Evolutionary conservation across 805 yeast species (phyloP), one percentile per base, ranked within the genome.

Genomic region (Candida suzukii): DNA sequence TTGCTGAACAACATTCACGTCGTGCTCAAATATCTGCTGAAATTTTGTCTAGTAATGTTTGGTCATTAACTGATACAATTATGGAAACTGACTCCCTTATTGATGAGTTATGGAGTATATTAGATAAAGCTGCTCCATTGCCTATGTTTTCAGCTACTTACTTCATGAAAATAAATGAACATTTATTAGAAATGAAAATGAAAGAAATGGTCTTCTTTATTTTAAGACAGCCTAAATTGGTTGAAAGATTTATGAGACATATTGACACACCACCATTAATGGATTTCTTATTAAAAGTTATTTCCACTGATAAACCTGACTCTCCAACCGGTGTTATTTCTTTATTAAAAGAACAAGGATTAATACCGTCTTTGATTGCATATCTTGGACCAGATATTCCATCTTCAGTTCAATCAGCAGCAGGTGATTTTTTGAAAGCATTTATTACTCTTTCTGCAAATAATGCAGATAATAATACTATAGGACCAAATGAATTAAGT

Each of bases 401-500:
- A 10, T 74, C 90, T 11, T 75, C 85, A 35, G 80, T 79, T 37
- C 98, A 93, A 60, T 80, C 93, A 16, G 95, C 98, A 0, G 95
- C 95, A 1, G 95, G 96, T 19, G 99, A 93, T 57, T 93, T 93
- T 56, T 67, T 93, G 40, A 93, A 93, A 58, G 97, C 98, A 0
- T 79, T 93, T 53, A 84, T 93, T 28, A 83, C 97, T 2, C 86
- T 93, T 26, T 87, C 96, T 34, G 96, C 97, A 8, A 93, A 91
- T 55, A 87, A 85, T 44, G 84, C 88, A 35, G 88, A 88, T 44
- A 90, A 86, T 47, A 84, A 95, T 2, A 85, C 95, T 10, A 86
- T 93, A 41, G 99, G 99, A 1, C 98, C 99, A 2, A 93, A 93
- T 57, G 96, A 88, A 57, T 70, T 93, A 30, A 88, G 96, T 3